Percentiles rank a stretch among this genome's conserved stretches.
phyloP scores from a whole-genome alignment of 306 rosid genomes.

The Cicer bijugum region DNA sequence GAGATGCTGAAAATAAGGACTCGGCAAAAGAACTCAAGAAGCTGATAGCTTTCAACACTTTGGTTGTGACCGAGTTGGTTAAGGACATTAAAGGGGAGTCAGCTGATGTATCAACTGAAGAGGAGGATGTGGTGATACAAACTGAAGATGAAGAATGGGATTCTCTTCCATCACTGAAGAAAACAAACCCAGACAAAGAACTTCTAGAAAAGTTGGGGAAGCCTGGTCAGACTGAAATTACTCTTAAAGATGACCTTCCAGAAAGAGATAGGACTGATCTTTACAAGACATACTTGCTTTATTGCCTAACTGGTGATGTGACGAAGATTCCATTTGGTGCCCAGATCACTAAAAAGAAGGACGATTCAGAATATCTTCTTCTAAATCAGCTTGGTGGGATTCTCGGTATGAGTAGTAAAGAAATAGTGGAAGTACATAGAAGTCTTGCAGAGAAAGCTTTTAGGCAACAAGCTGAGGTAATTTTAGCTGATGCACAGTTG shows the following conservation, averaged over 20 bases:
- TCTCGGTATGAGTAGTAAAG: slow-evolving; percentile 75
- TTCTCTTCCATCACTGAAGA: slow-evolving; percentile 70
- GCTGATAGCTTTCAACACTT: slow-evolving; percentile 85
- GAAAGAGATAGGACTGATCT: slow-evolving; percentile 88
- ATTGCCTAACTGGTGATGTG: slow-evolving; percentile 86
- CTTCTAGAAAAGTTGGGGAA: slow-evolving; percentile 72
- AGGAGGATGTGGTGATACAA: slow-evolving; percentile 47
- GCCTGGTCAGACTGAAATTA: slow-evolving; percentile 92
- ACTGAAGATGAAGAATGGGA: slow-evolving; percentile 83
- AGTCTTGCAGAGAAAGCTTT: slow-evolving; percentile 90
- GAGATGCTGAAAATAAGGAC: slow-evolving; percentile 73
- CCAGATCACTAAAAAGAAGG: slow-evolving; percentile 76
- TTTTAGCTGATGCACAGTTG: slow-evolving; percentile 96
- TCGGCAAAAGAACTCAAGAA: slow-evolving; percentile 92
- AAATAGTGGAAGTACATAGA: slow-evolving; percentile 85
- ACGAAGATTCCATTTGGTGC: slow-evolving; percentile 77
- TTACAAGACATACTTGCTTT: slow-evolving; percentile 88
- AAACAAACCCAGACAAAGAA: slow-evolving; percentile 70
- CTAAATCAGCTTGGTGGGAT: slow-evolving; percentile 92
- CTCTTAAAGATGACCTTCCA: slow-evolving; percentile 88
- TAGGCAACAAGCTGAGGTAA: slow-evolving; percentile 91
- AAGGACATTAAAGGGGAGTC: slow-evolving; percentile 95
- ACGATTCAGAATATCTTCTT: slow-evolving; percentile 77
- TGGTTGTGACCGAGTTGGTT: slow-evolving; percentile 91
- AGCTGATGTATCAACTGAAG: slow-evolving; percentile 63